Conservation (phyloP, 2,329 filamentous ascomycete genomes). For the Diaporthe longicolla region DNA sequence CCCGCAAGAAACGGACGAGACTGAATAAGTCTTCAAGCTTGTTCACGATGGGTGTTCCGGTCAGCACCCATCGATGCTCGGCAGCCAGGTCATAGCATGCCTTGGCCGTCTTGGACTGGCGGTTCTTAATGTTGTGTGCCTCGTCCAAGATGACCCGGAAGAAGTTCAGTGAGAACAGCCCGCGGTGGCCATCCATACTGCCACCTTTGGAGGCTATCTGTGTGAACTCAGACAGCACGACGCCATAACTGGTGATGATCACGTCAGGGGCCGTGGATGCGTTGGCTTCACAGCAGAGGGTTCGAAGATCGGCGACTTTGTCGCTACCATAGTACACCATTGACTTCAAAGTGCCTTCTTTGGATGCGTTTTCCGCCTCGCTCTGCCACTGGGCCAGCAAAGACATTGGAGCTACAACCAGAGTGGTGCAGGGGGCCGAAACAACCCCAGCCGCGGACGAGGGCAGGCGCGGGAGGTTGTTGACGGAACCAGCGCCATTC, state of each 20-base stretch:
- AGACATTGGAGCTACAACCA: conserved; percentile 98
- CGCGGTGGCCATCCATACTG: conserved; percentile 75
- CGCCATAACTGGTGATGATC: conserved; percentile 95
- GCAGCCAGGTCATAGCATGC: conserved; percentile 93
- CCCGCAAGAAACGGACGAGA: conserved; percentile 89
- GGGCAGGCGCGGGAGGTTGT: conserved; percentile 73
- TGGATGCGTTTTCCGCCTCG: conserved; percentile 92
- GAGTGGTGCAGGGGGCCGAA: conserved; percentile 86
- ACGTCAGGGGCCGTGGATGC: conserved; percentile 84
- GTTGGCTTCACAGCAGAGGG: conserved; percentile 83
- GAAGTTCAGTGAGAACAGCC: conserved; percentile 93
- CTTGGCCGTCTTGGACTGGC: conserved; percentile 92
- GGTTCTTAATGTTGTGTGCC: conserved; percentile 92
- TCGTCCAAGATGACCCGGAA: conserved; percentile 97
- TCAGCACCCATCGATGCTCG: conserved; percentile 91
- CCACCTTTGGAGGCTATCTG: conserved; percentile 77
- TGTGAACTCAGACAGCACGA: conserved; percentile 90
- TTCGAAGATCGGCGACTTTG: conserved; percentile 83
- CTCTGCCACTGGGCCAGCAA: conserved; percentile 97
- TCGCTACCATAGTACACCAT: conserved; percentile 94
- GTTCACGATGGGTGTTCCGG: conserved; percentile 97
- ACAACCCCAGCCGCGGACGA: conserved; percentile 70
- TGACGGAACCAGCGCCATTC: conserved; percentile 61
- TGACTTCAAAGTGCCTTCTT: conserved; percentile 83
- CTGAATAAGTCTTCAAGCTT: conserved; percentile 95